Evolutionary conservation across 2,329 filamentous ascomycete species (phyloP).

Genomic region (Shiraia bambusicola): DNA sequence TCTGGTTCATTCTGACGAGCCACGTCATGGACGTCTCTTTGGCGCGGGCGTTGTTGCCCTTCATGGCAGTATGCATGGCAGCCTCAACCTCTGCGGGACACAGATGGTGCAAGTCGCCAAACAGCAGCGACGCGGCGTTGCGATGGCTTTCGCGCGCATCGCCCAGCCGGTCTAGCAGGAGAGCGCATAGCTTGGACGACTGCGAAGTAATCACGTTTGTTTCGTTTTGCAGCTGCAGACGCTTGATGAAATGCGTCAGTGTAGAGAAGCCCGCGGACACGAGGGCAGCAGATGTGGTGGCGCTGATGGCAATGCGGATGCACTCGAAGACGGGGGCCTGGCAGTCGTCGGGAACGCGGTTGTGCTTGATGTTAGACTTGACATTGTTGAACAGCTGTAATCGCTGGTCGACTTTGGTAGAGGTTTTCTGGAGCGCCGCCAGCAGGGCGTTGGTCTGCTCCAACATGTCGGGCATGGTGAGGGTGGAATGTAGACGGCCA

Average conservation of each 20-base stretch:
- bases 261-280: conserved; percentile 84
- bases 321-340: conserved; percentile 79
- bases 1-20: conserved; percentile 83
- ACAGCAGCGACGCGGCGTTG: conserved; percentile 69
- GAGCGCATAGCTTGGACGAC: conserved; percentile 68
- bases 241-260: conserved; percentile 82
- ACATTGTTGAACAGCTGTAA: conserved; percentile 69
- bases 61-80: conserved; percentile 73
- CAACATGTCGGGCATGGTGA: conserved; percentile 52
- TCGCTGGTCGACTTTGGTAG: conserved; percentile 69
- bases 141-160: conserved; percentile 87
- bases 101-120: conserved; percentile 74
- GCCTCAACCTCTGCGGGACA: conserved; percentile 75
- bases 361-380: conserved; percentile 90
- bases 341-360: conserved; percentile 76
- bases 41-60: conserved; percentile 76
- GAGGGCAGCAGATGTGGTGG: conserved; percentile 71
- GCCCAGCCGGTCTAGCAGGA: conserved; percentile 81
- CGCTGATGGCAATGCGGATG: conserved; percentile 71
- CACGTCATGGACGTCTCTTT: conserved; percentile 85
- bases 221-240: conserved; percentile 81
- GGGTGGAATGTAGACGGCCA: conserved; percentile 18
- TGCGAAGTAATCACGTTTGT: conserved; percentile 69
- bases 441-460: conserved; percentile 57
- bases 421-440: conserved; percentile 58